A percentile compares a stretch with the other conserved stretches of the same genome.
These are phyloP conservation scores for Beauveria asiatica DNA, from an alignment of 2,329 filamentous ascomycete genomes.

Conservation along the genomic window DNA sequence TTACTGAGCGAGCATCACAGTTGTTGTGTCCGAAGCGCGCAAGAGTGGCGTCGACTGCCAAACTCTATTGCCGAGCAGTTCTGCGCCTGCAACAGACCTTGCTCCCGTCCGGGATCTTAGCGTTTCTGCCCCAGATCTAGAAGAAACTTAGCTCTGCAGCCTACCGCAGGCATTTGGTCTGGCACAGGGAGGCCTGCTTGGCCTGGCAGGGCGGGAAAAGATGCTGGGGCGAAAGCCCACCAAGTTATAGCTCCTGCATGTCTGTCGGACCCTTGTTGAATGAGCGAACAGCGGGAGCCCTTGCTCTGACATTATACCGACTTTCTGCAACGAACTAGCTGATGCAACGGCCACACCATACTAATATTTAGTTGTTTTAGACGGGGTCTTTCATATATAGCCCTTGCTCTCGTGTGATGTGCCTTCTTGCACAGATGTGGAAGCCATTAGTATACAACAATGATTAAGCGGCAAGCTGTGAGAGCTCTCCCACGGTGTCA, in stretches of 20 bases:
- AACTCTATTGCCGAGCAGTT: neutral
- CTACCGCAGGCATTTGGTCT: neutral
- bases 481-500: too few species aligned
- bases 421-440: too few species aligned
- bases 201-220: neutral
- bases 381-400: neutral
- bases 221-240: neutral
- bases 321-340: neutral
- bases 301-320: neutral
- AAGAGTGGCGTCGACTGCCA: neutral
- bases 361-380: neutral
- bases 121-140: constrained; percentile 11
- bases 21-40: neutral
- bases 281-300: neutral
- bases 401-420: too few species aligned
- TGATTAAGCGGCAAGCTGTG: too few species aligned
- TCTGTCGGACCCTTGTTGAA: neutral
- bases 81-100: neutral
- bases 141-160: constrained; percentile 6
- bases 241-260: neutral
- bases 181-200: neutral
- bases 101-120: neutral
- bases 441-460: too few species aligned
- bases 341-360: neutral
- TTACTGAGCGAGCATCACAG: neutral